Evolutionary conservation across 1,284 basidiomycete species (phyloP).

Genomic region (Rhodofomes roseus): DNA sequence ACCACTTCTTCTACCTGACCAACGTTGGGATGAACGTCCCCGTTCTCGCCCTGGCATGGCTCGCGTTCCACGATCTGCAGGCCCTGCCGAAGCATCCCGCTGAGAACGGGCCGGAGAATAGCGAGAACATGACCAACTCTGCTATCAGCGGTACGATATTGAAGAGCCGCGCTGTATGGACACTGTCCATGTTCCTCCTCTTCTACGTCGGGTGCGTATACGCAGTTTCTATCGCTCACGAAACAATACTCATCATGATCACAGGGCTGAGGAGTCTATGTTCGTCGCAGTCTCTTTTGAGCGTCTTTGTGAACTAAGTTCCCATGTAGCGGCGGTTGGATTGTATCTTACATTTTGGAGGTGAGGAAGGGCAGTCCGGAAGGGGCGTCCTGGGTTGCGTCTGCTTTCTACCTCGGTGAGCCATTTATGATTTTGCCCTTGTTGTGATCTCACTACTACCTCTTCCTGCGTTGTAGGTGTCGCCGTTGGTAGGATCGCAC

Average conservation of each 20-base stretch:
- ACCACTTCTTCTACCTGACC: slow-evolving; percentile 27
- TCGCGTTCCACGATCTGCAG: slow-evolving; percentile 24
- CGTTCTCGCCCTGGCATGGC: slow-evolving; percentile 21
- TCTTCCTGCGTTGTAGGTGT: slow-evolving; percentile 16
- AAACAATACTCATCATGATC: neutral
- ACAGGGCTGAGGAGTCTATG: slow-evolving; percentile 32
- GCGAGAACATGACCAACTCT: slow-evolving; percentile 5
- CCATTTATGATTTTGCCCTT: neutral
- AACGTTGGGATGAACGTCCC: slow-evolving; percentile 27
- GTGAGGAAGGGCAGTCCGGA: slow-evolving; percentile 28
- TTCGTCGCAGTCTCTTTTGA: slow-evolving; percentile 11
- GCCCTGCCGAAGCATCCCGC: slow-evolving; percentile 18
- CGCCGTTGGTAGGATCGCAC: slow-evolving; percentile 29
- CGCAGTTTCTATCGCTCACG: neutral
- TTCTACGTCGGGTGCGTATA: slow-evolving; percentile 28
- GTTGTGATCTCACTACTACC: neutral
- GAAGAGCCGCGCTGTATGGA: slow-evolving; percentile 28
- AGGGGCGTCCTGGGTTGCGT: slow-evolving; percentile 31
- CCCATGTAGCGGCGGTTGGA: slow-evolving; percentile 29
- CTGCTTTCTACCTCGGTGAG: slow-evolving; percentile 29
- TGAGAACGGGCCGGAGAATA: slow-evolving; percentile 5
- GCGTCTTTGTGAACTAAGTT: neutral
- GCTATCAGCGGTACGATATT: slow-evolving; percentile 16
- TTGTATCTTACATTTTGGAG: slow-evolving; percentile 27
- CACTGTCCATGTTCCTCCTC: slow-evolving; percentile 29